These are phyloP conservation scores for Physcomitrellopsis africana DNA, from an alignment of 225 moss, liverwort and hornwort species.

Conservation along the genomic window DNA sequence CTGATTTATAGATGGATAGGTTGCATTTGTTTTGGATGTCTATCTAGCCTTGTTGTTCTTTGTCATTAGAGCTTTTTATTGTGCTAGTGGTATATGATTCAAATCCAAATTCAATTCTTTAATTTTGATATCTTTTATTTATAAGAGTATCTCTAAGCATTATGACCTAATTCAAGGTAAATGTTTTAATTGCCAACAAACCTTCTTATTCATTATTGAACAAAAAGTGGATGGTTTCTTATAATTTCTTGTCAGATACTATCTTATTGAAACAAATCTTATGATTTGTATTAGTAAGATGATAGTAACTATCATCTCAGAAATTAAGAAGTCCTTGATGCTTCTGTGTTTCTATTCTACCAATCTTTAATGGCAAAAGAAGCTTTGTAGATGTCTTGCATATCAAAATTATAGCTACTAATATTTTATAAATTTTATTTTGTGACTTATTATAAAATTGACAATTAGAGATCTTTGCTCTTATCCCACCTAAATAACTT, in stretches of 20 bases:
- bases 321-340: conserved; percentile 25
- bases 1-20: conserved; percentile 20
- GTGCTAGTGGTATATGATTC: conserved; percentile 21
- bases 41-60: conserved; percentile 6
- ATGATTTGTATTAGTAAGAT: neutral
- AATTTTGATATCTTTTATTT: conserved; percentile 21
- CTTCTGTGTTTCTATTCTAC: conserved; percentile 15
- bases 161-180: conserved; percentile 46
- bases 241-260: conserved; percentile 31
- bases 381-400: neutral
- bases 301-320: conserved; percentile 25
- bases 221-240: conserved; percentile 48
- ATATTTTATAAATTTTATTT: conserved; percentile 37
- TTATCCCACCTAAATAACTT: conserved; percentile 50
- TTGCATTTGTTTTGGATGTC: conserved; percentile 8
- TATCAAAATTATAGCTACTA: conserved; percentile 25
- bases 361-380: conserved; percentile 18
- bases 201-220: conserved; percentile 52
- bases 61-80: conserved; percentile 34
- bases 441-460: conserved; percentile 23
- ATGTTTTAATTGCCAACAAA: conserved; percentile 49
- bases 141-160: conserved; percentile 12
- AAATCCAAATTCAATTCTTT: conserved; percentile 15
- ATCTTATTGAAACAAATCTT: neutral
- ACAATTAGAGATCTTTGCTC: conserved; percentile 30